Evolutionary conservation across 495 filamentous ascomycete species (phyloP).

Genomic region (Filosporella fistucella): DNA sequence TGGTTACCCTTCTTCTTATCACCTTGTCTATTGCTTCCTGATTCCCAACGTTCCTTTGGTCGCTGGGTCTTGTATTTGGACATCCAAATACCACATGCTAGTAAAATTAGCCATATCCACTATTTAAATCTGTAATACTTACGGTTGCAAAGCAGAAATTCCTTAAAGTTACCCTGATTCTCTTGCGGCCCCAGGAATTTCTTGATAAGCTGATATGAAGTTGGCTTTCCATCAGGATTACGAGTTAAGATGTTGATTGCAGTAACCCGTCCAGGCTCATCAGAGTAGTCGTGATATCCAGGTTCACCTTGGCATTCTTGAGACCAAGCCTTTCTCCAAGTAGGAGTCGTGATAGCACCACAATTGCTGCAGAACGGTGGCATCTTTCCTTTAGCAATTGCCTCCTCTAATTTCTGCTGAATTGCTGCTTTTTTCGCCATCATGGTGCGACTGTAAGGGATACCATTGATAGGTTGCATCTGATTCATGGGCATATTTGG

Average conservation of each 20-base stretch:
- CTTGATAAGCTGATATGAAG: constrained; percentile 67
- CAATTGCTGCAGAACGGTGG: constrained; percentile 89
- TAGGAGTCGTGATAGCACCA: constrained; percentile 89
- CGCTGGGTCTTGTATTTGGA: constrained; percentile 81
- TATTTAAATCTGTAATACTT: constrained; percentile 14
- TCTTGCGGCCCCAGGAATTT: constrained; percentile 59
- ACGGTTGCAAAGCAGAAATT: constrained; percentile 80
- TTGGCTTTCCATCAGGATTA: constrained; percentile 53
- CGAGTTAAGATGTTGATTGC: constrained; percentile 59
- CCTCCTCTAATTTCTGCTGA: constrained; percentile 57
- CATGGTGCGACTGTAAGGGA: constrained; percentile 8
- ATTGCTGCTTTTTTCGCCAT: constrained; percentile 53
- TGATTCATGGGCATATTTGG: too few species aligned
- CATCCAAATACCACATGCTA: constrained; percentile 86
- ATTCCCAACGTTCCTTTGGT: constrained; percentile 78
- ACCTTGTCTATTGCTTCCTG: constrained; percentile 32
- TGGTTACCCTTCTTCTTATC: constrained; percentile 40
- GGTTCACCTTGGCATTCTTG: constrained; percentile 61
- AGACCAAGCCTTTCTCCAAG: constrained; percentile 86
- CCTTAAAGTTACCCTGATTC: constrained; percentile 58
- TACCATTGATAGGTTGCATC: too few species aligned
- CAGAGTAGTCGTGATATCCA: constrained; percentile 57
- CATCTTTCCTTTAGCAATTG: constrained; percentile 65
- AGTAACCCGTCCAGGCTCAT: constrained; percentile 59
- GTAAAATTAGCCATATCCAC: constrained; percentile 25